These are phyloP conservation scores for Phyllosticta ampelicida DNA, from an alignment of 2,329 filamentous ascomycete species.

Conservation along the genomic window DNA sequence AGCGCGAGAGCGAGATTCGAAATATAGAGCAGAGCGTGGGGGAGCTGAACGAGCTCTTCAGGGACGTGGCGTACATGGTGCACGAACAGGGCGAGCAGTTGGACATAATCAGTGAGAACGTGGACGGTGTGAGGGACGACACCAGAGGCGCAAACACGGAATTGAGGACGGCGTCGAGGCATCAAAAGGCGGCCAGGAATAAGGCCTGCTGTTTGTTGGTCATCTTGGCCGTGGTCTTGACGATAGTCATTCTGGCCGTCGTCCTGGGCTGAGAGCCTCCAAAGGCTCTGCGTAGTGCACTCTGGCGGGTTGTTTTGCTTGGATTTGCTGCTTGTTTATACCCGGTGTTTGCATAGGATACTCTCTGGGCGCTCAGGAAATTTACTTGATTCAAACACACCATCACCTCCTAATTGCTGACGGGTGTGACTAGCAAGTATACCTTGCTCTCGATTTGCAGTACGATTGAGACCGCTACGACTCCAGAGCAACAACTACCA, in stretches of 20 bases:
- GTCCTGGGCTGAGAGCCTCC: constrained; percentile 52
- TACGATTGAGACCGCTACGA: too few species aligned
- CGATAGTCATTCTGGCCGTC: constrained; percentile 80
- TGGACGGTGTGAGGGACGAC: constrained; percentile 70
- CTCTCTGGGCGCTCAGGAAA: neutral
- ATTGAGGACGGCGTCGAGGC: constrained; percentile 71
- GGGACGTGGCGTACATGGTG: constrained; percentile 96
- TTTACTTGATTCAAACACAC: neutral
- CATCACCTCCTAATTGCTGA: neutral
- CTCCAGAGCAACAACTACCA: too few species aligned
- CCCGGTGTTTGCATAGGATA: neutral
- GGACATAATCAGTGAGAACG: constrained; percentile 78
- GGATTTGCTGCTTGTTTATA: neutral
- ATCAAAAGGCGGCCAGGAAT: constrained; percentile 91
- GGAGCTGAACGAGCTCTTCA: constrained; percentile 91
- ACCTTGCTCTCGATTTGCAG: neutral
- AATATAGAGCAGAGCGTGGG: constrained; percentile 95
- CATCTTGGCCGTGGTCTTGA: constrained; percentile 77
- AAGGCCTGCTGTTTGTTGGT: constrained; percentile 89
- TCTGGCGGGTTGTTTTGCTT: neutral
- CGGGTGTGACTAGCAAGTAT: neutral
- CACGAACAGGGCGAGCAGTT: constrained; percentile 84
- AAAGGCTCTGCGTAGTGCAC: neutral
- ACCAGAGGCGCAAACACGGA: constrained; percentile 79
- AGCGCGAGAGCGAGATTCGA: constrained; percentile 92